Base-by-base conservation (phyloP, 148 eudicot species). In the Amaranthus palmeri region DNA sequence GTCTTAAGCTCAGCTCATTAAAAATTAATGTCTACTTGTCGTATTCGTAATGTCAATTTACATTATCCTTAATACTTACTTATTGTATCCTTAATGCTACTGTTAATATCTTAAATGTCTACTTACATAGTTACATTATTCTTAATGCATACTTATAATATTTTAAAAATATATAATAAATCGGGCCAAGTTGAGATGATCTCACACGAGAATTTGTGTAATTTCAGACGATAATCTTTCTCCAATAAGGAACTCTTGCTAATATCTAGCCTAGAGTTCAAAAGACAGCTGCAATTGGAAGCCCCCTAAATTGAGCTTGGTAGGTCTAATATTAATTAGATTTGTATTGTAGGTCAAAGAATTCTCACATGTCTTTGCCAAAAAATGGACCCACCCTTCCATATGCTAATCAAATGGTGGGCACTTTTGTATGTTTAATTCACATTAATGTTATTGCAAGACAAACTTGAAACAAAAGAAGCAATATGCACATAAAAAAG, bases 251-350 rank as follows among this genome's bases (percentile, higher is more conserved):
- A 51, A 40, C 14, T 51, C 44, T 49, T 50, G 69, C 3, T 25
- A 25, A 25, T 25, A 25, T 25, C 36, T 25, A 25, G 36, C 36
- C 36, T 25, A 25, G 36, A 25, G 36, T 25, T 25, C 41, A 57
- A 58, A 48, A 18, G 67, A 61, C 53, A 51, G 3, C 17, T 50
- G 40, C 44, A 40, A 42, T 44, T 51, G 9, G 36, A 47, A 67
- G 14, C 56, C 36, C 6, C 5, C 53, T 61, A 13, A n/a, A 53
- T 18, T 61, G 54, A 36, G 17, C 46, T 50, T 51, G 54, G 61
- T 61, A 69, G 78, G 78, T 76, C 78, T 70, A 40, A 76, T 25
- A 57, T 10, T 75, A 50, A 73, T 63, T 64, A 57, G 49, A n/a
- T 25, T 52, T 63, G 53, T 10, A 4, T 12, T 18, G 52, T 12